Base-by-base conservation (phyloP, 305 asterid species). In the Solanum hybrid region DNA sequence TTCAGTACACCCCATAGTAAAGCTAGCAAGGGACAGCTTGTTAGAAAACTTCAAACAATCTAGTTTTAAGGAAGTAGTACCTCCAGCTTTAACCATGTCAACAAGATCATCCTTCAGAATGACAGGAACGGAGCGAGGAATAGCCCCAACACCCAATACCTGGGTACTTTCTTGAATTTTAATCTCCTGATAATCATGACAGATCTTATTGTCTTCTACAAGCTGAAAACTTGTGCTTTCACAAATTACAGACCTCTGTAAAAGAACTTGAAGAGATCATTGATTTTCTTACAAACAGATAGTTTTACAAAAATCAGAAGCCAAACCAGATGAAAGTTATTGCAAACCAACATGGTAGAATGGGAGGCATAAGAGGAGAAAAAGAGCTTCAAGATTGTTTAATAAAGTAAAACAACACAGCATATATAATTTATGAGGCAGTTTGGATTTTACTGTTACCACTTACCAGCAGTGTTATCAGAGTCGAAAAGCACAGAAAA, bases 1-100 rank as follows among this genome's bases (percentile, higher is more conserved):
- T 85, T 22, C 38, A 51, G 88, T 22, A 85, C 29, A 85, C 4
- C 35, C 22, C 42, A 51, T 51, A 20, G 12, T 10, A 17, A 51
- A 51, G 6, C 10, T 10, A 84, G 38, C 87, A 60, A 72, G 73
- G 40, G 75, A 51, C 75, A 84, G 31, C 73, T 60, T 79, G 87
- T 86, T 88, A 88, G 84, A 82, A 32, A 40, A 73, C 82, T 71
- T 27, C 9, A 75, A 81, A 86, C 79, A 60, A 77, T 36, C 40
- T 56, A 34, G 87, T 84, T 81, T 35, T 79, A 64, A 82, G 12
- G 11, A 76, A 22, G 71, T 29, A 88, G 88, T 93, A 97, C 99
- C 99, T 94, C 99, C 99, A 89, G 99, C 99, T 95, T 97, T 97
- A 90, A 96, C 98, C 87, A 90, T 94, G 93, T 97, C 99, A 88